phyloP scores from a whole-genome alignment of 257 asterid species.

The Penstemon eatonii region DNA sequence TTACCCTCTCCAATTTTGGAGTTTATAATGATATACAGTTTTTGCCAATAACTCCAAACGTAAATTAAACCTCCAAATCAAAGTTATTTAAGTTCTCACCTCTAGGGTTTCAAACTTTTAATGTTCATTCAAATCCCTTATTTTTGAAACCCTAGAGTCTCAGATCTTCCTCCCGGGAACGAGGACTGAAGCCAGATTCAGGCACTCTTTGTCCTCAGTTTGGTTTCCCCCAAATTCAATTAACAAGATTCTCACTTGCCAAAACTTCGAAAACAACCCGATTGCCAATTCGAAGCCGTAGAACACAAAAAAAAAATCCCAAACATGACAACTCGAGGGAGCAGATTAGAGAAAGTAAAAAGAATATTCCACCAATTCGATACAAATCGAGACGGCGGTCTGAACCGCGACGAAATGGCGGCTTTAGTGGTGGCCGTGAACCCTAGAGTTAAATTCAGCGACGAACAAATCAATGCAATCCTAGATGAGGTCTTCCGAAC shows the following conservation, averaged over 20 bases:
- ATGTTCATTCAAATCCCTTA: conserved; percentile 21
- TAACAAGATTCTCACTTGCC: not conserved
- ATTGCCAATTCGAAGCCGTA: no score
- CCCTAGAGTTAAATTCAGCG: conserved; percentile 92
- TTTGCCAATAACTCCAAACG: not conserved
- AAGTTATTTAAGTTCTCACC: not conserved
- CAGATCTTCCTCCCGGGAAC: conserved; percentile 7
- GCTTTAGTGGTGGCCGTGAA: conserved; percentile 86
- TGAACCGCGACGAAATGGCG: conserved; percentile 91
- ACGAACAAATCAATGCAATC: conserved; percentile 87
- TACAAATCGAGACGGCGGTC: conserved; percentile 71
- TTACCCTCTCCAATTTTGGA: not conserved
- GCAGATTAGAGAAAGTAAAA: conserved; percentile 95
- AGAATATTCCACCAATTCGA: conserved; percentile 88
- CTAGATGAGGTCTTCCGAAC: conserved; percentile 93
- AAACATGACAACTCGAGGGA: conserved; percentile 80
- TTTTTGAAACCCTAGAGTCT: conserved; percentile 15
- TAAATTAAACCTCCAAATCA: not conserved
- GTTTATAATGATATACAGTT: no score
- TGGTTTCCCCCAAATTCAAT: conserved; percentile 20
- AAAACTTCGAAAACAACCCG: not conserved
- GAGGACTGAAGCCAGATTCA: conserved; percentile 16
- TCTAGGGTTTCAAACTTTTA: conserved; percentile 12
- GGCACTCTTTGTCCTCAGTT: conserved; percentile 24
- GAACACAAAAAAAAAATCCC: not conserved